Percentiles rank a stretch among this genome's conserved stretches.
Evolutionary conservation across 768 basidiomycete genomes (phyloP).

Genomic region (Pholiota microspora): DNA sequence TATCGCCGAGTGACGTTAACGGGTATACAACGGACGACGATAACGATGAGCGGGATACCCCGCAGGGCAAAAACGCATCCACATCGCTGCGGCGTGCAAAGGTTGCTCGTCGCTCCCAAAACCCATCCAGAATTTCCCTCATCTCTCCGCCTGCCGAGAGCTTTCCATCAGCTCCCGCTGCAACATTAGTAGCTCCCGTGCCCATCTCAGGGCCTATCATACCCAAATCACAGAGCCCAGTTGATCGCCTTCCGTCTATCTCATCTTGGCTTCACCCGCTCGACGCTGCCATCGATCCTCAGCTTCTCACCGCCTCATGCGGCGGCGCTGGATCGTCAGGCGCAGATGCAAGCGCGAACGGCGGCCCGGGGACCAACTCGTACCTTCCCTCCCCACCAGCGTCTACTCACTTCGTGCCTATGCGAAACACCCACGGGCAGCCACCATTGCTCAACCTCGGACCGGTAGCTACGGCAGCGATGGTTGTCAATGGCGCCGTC

Average conservation of each 20-base stretch:
- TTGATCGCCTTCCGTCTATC: slow-evolving; percentile 56
- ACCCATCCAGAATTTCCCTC: too few relatives aligned
- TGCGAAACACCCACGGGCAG: slow-evolving; percentile 26
- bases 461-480: slow-evolving; percentile 12
- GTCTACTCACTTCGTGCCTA: slow-evolving; percentile 49
- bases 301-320: slow-evolving; percentile 13
- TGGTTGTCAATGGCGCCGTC: background rate
- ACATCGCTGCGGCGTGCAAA: background rate
- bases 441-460: slow-evolving; percentile 43
- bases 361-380: slow-evolving; percentile 16
- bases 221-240: slow-evolving; percentile 22
- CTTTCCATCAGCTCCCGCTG: background rate
- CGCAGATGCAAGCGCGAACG: background rate
- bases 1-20: background rate
- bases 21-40: background rate
- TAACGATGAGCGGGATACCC: background rate
- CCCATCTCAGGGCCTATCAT: slow-evolving; percentile 13
- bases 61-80: background rate
- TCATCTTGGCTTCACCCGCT: slow-evolving; percentile 63
- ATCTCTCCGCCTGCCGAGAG: background rate
- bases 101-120: background rate
- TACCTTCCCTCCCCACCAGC: slow-evolving; percentile 58
- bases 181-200: background rate
- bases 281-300: slow-evolving; percentile 30
- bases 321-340: background rate